Conservation (phyloP, 2,329 filamentous ascomycete species). For the Alternaria arborescens region DNA sequence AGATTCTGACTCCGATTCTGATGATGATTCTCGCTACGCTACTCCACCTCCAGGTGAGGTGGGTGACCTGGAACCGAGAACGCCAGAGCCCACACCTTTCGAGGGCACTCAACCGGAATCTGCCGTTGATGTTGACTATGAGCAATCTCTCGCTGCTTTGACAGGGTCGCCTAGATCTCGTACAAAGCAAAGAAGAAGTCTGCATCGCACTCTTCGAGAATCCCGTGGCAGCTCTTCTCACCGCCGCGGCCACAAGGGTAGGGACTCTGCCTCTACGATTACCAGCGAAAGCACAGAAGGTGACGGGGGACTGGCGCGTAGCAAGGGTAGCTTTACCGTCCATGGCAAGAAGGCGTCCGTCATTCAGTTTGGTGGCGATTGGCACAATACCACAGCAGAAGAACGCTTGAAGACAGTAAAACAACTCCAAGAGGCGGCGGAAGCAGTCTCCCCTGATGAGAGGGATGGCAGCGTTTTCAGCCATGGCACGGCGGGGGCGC, state of each 20-base stretch:
- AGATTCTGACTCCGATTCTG: conserved; percentile 35
- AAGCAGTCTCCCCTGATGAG: conserved; percentile 37
- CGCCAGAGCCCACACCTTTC: conserved; percentile 32
- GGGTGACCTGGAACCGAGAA: conserved; percentile 30
- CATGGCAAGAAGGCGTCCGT: conserved; percentile 98
- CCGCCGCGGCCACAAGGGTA: conserved; percentile 78
- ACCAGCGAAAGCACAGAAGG: conserved; percentile 61
- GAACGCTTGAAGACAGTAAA: conserved; percentile 51
- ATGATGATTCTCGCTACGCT: conserved; percentile 36
- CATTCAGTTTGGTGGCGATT: conserved; percentile 93
- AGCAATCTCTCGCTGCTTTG: conserved; percentile 35
- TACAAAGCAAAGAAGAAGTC: conserved; percentile 79
- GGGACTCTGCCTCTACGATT: conserved; percentile 72
- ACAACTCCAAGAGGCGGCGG: conserved; percentile 46
- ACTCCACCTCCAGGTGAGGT: conserved; percentile 45
- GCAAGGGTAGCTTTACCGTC: conserved; percentile 89
- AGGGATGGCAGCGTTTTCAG: conserved; percentile 38
- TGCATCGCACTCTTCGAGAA: conserved; percentile 90
- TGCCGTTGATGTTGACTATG: conserved; percentile 42
- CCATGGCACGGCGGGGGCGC: conserved; percentile 31
- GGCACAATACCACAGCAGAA: conserved; percentile 67
- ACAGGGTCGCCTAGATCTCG: conserved; percentile 61
- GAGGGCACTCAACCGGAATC: conserved; percentile 38
- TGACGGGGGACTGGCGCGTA: conserved; percentile 77
- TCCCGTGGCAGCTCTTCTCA: conserved; percentile 69